phyloP scores from a whole-genome alignment of 1,139 yeast genomes.

The Candida neerlandica region DNA sequence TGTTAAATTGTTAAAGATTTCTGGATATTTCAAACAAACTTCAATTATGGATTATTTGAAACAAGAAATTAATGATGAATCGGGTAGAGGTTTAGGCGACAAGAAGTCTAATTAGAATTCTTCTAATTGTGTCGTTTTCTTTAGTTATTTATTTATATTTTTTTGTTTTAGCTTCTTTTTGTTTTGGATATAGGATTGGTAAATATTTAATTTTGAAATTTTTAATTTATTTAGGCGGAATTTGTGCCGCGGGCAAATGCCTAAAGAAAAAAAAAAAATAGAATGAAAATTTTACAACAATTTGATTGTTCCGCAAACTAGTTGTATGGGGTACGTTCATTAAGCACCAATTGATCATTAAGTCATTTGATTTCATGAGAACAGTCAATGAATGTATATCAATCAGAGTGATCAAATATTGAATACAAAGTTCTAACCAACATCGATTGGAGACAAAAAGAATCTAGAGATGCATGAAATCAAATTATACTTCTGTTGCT shows the following conservation, averaged over 20 bases:
- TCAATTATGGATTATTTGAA: conserved; percentile 40
- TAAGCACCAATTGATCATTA: conserved; percentile 8
- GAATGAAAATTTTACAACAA: background rate
- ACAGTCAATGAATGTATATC: conserved; percentile 9
- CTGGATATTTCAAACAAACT: conserved; percentile 51
- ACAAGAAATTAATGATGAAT: conserved; percentile 32
- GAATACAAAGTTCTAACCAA: conserved; percentile 1
- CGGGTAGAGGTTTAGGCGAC: conserved; percentile 34
- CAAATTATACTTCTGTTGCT: background rate
- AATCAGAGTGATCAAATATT: conserved; percentile 19
- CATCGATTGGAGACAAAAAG: background rate
- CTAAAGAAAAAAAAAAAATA: background rate
- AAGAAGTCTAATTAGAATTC: conserved; percentile 12
- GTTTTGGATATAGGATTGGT: conserved; percentile 1
- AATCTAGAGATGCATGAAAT: conserved; percentile 16
- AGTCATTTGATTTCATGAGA: conserved; percentile 10
- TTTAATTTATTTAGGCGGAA: background rate
- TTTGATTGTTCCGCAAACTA: too few species aligned
- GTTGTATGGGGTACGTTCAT: background rate
- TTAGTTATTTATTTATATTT: background rate
- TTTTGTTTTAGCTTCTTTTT: too few species aligned
- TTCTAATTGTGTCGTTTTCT: background rate
- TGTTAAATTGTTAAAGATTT: conserved; percentile 37
- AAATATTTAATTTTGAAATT: background rate
- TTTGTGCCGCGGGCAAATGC: background rate